Evolutionary conservation across 768 basidiomycete genomes (phyloP).

Genomic region (Tylopilus cervinicoccineus): DNA sequence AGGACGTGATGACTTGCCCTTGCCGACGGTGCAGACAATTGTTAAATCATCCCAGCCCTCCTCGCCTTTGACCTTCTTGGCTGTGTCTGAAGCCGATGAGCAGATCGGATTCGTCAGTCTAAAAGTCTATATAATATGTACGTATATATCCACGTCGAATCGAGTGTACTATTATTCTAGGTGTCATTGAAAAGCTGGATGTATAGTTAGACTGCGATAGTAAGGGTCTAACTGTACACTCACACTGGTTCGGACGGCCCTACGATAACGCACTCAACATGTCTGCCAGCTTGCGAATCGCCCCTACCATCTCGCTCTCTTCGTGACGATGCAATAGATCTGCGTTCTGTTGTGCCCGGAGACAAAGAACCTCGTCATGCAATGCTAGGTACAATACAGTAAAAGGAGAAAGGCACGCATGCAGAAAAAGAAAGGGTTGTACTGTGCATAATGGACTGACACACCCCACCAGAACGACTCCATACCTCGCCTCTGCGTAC

Average conservation of each 20-base stretch:
- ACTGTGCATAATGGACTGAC: conserved; percentile 21
- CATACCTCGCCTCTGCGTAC: conserved; percentile 15
- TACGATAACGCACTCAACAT: conserved; percentile 17
- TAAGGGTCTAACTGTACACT: conserved; percentile 8
- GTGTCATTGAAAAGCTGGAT: no score
- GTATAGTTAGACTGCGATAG: not conserved
- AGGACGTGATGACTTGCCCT: not conserved
- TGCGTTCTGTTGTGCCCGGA: conserved; percentile 9
- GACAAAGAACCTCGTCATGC: conserved; percentile 19
- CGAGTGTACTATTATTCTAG: not conserved
- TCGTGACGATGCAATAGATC: conserved; percentile 6
- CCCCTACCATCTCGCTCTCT: conserved; percentile 10
- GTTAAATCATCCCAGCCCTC: conserved; percentile 23
- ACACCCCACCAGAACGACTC: conserved; percentile 5
- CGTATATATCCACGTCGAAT: not conserved
- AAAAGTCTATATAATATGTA: no score
- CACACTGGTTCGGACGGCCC: conserved; percentile 17
- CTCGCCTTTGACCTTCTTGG: conserved; percentile 26
- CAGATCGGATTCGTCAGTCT: not conserved
- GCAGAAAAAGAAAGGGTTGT: not conserved
- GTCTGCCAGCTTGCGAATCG: conserved; percentile 15
- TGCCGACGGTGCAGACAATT: conserved; percentile 1
- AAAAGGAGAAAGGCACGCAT: no score
- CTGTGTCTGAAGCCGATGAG: no score
- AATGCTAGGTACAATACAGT: conserved; percentile 18